A percentile compares a stretch with the other conserved stretches of the same genome.
Evolutionary conservation across 495 filamentous ascomycete genomes (phyloP).

Genomic region (Achaetomiella virescens): DNA sequence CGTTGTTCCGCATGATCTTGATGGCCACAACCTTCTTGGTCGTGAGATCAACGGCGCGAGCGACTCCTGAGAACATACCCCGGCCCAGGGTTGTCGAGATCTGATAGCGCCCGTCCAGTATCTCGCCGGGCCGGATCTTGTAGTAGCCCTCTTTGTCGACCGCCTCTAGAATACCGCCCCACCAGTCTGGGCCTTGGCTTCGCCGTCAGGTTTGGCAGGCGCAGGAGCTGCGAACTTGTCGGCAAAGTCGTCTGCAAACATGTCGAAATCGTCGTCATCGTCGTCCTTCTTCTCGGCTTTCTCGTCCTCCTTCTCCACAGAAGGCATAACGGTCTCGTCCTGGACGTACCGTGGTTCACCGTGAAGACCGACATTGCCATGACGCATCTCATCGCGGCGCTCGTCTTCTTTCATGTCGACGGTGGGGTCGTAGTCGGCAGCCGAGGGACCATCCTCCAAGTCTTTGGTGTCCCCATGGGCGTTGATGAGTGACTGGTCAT

Average conservation of each 20-base stretch:
- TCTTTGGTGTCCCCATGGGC: constrained; percentile 44
- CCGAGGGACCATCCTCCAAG: constrained; percentile 69
- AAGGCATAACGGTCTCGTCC: constrained; percentile 15
- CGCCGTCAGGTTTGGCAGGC: constrained; percentile 35
- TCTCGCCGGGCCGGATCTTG: constrained; percentile 80
- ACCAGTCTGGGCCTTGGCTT: constrained; percentile 34
- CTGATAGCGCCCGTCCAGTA: constrained; percentile 82
- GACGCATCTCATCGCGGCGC: constrained; percentile 59
- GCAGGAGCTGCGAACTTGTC: constrained; percentile 72
- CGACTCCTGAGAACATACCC: constrained; percentile 95
- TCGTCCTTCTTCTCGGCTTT: constrained; percentile 39
- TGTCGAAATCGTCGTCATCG: constrained; percentile 71
- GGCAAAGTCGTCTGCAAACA: constrained; percentile 89
- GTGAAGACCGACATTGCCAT: constrained; percentile 44
- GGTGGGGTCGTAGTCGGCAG: constrained; percentile 93
- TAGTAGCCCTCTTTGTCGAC: constrained; percentile 95
- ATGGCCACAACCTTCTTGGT: constrained; percentile 71
- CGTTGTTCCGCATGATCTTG: constrained; percentile 92
- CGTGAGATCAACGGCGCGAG: constrained; percentile 74
- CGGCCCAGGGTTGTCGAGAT: constrained; percentile 81
- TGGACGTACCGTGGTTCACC: constrained; percentile 30
- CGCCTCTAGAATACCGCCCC: constrained; percentile 84
- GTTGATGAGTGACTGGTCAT: constrained; percentile 61
- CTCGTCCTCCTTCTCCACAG: constrained; percentile 27
- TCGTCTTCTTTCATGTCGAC: constrained; percentile 87